Percentiles rank a stretch among this genome's conserved stretches.
Conservation (phyloP, 176 grass and related monocot species). For the Musa acuminata region DNA sequence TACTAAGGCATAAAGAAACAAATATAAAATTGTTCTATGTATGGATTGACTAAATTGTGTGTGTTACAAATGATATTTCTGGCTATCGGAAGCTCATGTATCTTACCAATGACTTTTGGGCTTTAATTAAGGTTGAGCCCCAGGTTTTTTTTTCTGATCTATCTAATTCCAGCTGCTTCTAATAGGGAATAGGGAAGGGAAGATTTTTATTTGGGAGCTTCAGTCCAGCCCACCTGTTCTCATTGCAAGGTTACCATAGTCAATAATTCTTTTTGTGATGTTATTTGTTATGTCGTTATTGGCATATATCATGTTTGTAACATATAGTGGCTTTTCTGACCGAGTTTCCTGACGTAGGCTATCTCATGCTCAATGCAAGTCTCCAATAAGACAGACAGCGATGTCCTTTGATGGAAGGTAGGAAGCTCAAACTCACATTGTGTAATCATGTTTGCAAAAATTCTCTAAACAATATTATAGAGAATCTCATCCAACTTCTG, state of each 20-base stretch:
- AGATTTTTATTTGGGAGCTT: slow-evolving; percentile 88
- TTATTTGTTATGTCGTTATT: neutral
- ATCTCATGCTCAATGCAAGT: slow-evolving; percentile 53
- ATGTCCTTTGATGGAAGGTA: slow-evolving; percentile 85
- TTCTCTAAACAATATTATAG: neutral
- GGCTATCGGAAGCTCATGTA: neutral
- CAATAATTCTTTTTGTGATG: neutral
- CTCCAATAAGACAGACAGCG: slow-evolving; percentile 74
- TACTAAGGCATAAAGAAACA: no score
- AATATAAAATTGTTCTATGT: no score
- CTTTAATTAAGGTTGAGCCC: neutral
- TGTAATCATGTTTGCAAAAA: neutral
- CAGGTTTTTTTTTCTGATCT: neutral
- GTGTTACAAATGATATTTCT: neutral
- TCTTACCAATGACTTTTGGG: neutral
- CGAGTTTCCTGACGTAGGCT: slow-evolving; percentile 28
- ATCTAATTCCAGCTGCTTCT: slow-evolving; percentile 12
- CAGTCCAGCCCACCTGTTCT: slow-evolving; percentile 67
- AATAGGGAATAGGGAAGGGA: slow-evolving; percentile 87
- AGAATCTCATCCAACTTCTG: neutral
- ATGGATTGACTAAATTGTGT: no score
- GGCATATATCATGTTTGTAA: neutral
- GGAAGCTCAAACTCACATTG: neutral
- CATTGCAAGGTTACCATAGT: slow-evolving; percentile 35
- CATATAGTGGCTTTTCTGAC: slow-evolving; percentile 5